Percentiles rank a stretch among this genome's conserved stretches.
Evolutionary conservation across 805 yeast species (phyloP).

Genomic region (Lipomyces starkeyi): DNA sequence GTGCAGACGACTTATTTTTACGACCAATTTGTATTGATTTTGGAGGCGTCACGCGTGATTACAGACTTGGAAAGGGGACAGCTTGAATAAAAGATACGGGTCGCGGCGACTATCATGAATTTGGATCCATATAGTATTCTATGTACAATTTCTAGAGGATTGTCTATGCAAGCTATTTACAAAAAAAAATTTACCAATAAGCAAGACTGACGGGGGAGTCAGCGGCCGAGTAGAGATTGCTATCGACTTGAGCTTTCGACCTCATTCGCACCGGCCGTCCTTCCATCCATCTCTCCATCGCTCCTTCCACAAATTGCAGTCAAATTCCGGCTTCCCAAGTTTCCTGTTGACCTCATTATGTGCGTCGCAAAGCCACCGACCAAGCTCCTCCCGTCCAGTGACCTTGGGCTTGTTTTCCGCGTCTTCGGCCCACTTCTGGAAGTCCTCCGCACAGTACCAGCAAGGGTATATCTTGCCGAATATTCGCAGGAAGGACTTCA

Average conservation of each 20-base stretch:
- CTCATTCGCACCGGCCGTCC: conserved; percentile 57
- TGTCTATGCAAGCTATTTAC: neutral
- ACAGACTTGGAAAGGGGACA: no score
- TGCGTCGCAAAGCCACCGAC: conserved; percentile 92
- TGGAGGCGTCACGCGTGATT: no score
- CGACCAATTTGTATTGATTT: no score
- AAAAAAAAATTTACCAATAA: neutral
- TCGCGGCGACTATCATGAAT: neutral
- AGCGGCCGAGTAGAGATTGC: neutral
- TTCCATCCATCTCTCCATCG: conserved; percentile 98
- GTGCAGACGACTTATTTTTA: no score
- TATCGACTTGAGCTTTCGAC: neutral
- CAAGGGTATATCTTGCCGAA: conserved; percentile 90
- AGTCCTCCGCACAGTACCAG: conserved; percentile 90
- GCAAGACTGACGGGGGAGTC: neutral
- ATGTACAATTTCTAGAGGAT: neutral
- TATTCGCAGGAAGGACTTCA: conserved; percentile 68
- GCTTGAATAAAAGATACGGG: no score
- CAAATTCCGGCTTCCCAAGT: conserved; percentile 83
- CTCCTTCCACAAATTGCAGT: conserved; percentile 87
- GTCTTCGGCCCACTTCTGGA: conserved; percentile 62
- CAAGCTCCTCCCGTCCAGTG: conserved; percentile 70
- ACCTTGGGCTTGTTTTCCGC: conserved; percentile 54
- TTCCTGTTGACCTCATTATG: conserved; percentile 92
- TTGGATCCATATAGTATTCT: neutral